phyloP scores from a whole-genome alignment of 202 grass and related monocot genomes.

The Brachypodium distachyon region DNA sequence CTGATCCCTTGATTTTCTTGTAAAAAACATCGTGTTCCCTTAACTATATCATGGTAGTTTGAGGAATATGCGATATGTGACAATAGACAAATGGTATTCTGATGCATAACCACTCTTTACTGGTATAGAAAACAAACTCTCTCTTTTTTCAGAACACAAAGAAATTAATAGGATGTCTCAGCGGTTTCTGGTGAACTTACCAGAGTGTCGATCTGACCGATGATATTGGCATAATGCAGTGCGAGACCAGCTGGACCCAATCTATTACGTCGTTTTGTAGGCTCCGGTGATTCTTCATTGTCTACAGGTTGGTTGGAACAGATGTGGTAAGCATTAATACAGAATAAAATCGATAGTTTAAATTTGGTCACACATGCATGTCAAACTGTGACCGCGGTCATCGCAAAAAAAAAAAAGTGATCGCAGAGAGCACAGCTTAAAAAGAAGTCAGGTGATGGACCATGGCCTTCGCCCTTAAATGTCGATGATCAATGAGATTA shows the following conservation, averaged over 20 bases:
- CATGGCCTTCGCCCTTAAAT: not conserved
- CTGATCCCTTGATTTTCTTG: not conserved
- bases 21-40: not conserved
- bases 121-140: not conserved
- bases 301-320: slow-evolving; percentile 43
- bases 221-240: slow-evolving; percentile 97
- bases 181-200: slow-evolving; percentile 39
- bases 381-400: not conserved
- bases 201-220: slow-evolving; percentile 86
- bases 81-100: not conserved
- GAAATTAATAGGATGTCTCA: not conserved
- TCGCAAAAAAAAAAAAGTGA: no score
- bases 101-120: not conserved
- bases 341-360: slow-evolving; percentile 5
- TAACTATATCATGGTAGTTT: not conserved
- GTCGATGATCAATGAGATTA: not conserved
- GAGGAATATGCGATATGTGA: not conserved
- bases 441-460: not conserved
- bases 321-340: slow-evolving; percentile 3
- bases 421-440: slow-evolving; percentile 1
- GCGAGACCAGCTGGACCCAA: slow-evolving; percentile 92
- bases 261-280: slow-evolving; percentile 45
- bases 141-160: not conserved
- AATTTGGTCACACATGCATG: not conserved
- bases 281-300: slow-evolving; percentile 50